Evolutionary conservation across 1,284 basidiomycete species (phyloP), one percentile per base, ranked within the genome.

Genomic region (Boletus albobrunnescens): DNA sequence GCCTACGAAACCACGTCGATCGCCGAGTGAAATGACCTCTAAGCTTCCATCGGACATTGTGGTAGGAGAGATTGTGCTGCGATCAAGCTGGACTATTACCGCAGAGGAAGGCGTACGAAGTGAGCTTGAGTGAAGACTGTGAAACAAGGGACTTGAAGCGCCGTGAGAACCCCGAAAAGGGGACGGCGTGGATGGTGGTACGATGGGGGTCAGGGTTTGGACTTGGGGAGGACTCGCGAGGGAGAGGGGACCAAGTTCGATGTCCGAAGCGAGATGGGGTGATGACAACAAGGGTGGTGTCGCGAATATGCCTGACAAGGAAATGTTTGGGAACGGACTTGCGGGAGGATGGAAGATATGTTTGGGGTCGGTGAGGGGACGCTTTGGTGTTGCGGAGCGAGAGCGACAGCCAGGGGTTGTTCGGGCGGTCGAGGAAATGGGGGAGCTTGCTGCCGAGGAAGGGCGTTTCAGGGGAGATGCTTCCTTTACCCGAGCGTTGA

Each of bases 1-100:
- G 8, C 32, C 47, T n/a, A 40, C 12, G 23, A 46, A 49, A 16
- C 31, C 37, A 17, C 30, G 58, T 22, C 33, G 56, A 28, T 56
- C 50, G 23, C 42, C 47, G 36, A 64, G 52, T 0, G 59, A 64
- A 33, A 64, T 56, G 47, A 60, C 39, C 10, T 60, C 37, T 5
- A 62, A 23, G 30, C 62, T 61, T 20, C 49, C 56, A 24, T 63
- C 59, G 32, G 59, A 64, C 51, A 54, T 55, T 5, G 58, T 43
- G 36, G 60, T 56, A 9, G 61, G 59, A 28, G 50, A 60, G 20
- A 58, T 14, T 5, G 44, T 8, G 24, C 53, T 64, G 48, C 57
- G 61, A 53, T 60, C 61, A 58, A 53, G 22, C 5, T 32, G 41
- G 36, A 54, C 51, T 17, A 46, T 41, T 22, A 56, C 53, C 35